phyloP scores from a whole-genome alignment of 1,139 yeast genomes.

The Yarrowia galli region DNA sequence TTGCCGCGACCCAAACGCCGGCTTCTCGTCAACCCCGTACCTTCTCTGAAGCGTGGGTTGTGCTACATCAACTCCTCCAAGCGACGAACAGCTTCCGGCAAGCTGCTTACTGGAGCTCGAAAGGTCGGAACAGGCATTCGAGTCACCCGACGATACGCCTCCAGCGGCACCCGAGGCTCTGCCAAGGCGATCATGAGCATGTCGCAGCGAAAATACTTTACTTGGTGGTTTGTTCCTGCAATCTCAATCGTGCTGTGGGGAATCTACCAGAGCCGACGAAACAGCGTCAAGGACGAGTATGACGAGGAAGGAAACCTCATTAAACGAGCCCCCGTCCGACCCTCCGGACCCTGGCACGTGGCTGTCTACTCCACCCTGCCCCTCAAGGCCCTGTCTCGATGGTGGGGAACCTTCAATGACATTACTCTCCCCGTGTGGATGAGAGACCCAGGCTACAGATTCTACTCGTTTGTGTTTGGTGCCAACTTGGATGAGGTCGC shows the following conservation, averaged over 20 bases:
- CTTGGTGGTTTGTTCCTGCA: slow-evolving; percentile 75
- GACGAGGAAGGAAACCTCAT: slow-evolving; percentile 41
- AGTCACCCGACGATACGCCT: slow-evolving; percentile 44
- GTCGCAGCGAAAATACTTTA: slow-evolving; percentile 56
- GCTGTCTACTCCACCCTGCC: slow-evolving; percentile 92
- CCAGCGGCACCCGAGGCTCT: slow-evolving; percentile 22
- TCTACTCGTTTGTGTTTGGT: slow-evolving; percentile 83
- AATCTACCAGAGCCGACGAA: slow-evolving; percentile 58
- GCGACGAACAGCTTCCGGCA: slow-evolving; percentile 2
- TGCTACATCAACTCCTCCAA: slow-evolving; percentile 35
- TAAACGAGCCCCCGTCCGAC: slow-evolving; percentile 51
- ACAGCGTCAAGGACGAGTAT: slow-evolving; percentile 40
- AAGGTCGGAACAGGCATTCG: slow-evolving; percentile 9
- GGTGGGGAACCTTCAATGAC: slow-evolving; percentile 93
- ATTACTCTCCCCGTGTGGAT: slow-evolving; percentile 87
- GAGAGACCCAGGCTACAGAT: slow-evolving; percentile 78
- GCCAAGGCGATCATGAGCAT: slow-evolving; percentile 32
- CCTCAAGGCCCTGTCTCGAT: slow-evolving; percentile 83
- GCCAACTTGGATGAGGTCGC: slow-evolving; percentile 89
- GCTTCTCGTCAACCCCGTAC: slow-evolving; percentile 30
- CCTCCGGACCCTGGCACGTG: slow-evolving; percentile 84
- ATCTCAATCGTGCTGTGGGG: slow-evolving; percentile 70
- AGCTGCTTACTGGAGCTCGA: slow-evolving; percentile 25
- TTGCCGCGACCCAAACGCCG: slow-evolving; percentile 15
- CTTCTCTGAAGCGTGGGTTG: slow-evolving; percentile 22